These are phyloP conservation scores for Porodaedalea pini DNA, from an alignment of 1,284 basidiomycete species.

Conservation along the genomic window DNA sequence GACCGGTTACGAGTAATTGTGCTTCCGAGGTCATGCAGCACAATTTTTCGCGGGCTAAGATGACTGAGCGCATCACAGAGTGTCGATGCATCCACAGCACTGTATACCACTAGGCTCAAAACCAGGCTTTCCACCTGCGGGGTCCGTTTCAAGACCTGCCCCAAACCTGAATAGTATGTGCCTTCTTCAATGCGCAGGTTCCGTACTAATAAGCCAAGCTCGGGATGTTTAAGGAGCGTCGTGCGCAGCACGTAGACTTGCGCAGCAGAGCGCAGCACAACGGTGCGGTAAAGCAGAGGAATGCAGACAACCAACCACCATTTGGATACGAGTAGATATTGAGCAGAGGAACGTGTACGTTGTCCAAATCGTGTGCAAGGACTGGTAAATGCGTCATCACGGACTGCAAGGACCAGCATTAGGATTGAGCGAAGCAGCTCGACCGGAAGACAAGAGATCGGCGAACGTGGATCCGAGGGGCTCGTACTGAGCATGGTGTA, in stretches of 20 bases:
- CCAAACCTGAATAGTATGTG: conserved; percentile 24
- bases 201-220: conserved; percentile 26
- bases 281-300: conserved; percentile 29
- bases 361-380: neutral
- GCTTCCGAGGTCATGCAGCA: conserved; percentile 11
- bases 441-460: neutral
- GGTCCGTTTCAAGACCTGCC: conserved; percentile 21
- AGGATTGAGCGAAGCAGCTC: conserved; percentile 4
- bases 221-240: conserved; percentile 21
- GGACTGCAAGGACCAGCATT: neutral
- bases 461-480: neutral
- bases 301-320: conserved; percentile 21
- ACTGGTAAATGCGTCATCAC: neutral
- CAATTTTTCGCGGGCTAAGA: conserved; percentile 11
- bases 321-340: conserved; percentile 28
- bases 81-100: neutral
- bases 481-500: too few relatives aligned
- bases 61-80: conserved; percentile 7
- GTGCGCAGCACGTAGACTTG: conserved; percentile 28
- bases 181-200: conserved; percentile 30
- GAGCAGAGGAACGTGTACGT: neutral
- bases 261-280: conserved; percentile 28
- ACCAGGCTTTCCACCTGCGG: conserved; percentile 26
- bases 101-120: conserved; percentile 24
- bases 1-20: neutral